Base-by-base conservation (phyloP, 2,329 filamentous ascomycete genomes). In the Alternaria postmessia region DNA sequence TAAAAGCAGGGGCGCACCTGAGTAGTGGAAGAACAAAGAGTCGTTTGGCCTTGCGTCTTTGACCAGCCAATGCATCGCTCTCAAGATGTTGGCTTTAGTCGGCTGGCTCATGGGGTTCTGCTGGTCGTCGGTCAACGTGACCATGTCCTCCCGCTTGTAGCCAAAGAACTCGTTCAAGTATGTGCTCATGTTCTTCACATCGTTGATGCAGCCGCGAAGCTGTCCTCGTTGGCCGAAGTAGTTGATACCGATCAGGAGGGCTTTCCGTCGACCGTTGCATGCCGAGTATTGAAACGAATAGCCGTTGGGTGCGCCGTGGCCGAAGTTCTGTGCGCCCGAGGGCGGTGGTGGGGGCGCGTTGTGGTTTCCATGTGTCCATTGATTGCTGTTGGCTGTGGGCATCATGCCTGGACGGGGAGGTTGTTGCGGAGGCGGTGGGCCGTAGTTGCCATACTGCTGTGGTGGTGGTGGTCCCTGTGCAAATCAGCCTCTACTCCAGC, bases 21-120 rank as follows among this genome's bases (percentile, higher is more conserved):
- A 97, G 78, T 97, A 98, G 81, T 98, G 94, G 83, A 98, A 97
- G 81, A 98, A 98, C 7, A 98, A 85, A 5, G 94, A 96, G 77
- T 98, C 94, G 75, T 97, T 96, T 0, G 93, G 91, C 59, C 87
- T 87, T 5, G 94, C 94, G 75, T 97, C 94, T 81, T 97, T 97
- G 59, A 97, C 93, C 20, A 98, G 83, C 94, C 94, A 98, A 77
- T 97, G 94, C 94, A 98, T 98, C 30, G 94, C 94, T 54, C 94
- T 88, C 38, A 98, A 80, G 57, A 98, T 96, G 75, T 98, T 98
- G 68, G 92, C 91, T 79, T 97, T 97, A 5, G 93, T 97, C 8
- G 94, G 94, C 81, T 97, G 93, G 80, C 93, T 96, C 91, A 97
- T 96, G 26, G 93, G 92, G 71, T 97, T 97, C 78, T 97, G 93